Evolutionary conservation across 257 asterid species (phyloP).

Genomic region (Leptodermis oblonga): DNA sequence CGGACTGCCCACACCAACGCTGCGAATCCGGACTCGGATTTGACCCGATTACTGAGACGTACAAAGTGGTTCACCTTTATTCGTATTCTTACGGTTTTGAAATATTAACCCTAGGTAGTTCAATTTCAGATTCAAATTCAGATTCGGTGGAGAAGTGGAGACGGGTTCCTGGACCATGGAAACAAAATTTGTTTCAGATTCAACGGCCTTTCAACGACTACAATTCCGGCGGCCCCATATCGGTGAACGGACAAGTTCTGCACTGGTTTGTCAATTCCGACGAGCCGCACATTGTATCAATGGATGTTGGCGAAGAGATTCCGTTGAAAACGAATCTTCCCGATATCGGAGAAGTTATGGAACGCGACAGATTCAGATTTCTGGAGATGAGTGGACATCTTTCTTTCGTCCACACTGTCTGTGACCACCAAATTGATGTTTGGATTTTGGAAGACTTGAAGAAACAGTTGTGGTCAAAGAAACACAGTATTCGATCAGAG

Average conservation of each 20-base stretch:
- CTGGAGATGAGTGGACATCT: conserved; percentile 22
- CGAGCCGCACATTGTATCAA: conserved; percentile 15
- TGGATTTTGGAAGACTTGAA: conserved; percentile 15
- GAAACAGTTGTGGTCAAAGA: conserved; percentile 19
- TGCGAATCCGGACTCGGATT: conserved; percentile 21
- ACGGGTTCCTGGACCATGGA: conserved; percentile 14
- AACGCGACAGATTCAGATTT: background rate
- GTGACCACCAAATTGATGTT: conserved; percentile 5
- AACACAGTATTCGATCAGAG: conserved; percentile 8
- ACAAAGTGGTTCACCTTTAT: conserved; percentile 22
- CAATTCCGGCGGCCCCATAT: background rate
- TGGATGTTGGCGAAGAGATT: conserved; percentile 8
- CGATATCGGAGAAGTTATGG: background rate
- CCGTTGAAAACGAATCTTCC: conserved; percentile 8
- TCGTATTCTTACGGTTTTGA: conserved; percentile 16
- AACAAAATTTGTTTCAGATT: background rate
- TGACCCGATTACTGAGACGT: conserved; percentile 14
- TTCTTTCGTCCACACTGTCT: background rate
- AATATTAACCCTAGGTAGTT: conserved; percentile 6
- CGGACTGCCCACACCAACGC: conserved; percentile 3
- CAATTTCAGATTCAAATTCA: too few relatives aligned
- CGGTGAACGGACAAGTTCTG: conserved; percentile 5
- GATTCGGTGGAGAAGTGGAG: background rate
- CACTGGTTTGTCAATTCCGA: conserved; percentile 14
- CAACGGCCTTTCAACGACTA: background rate